Percentiles rank a stretch among this genome's conserved stretches.
Evolutionary conservation across 1,284 basidiomycete species (phyloP).

Genomic region (Ustilago tritici): DNA sequence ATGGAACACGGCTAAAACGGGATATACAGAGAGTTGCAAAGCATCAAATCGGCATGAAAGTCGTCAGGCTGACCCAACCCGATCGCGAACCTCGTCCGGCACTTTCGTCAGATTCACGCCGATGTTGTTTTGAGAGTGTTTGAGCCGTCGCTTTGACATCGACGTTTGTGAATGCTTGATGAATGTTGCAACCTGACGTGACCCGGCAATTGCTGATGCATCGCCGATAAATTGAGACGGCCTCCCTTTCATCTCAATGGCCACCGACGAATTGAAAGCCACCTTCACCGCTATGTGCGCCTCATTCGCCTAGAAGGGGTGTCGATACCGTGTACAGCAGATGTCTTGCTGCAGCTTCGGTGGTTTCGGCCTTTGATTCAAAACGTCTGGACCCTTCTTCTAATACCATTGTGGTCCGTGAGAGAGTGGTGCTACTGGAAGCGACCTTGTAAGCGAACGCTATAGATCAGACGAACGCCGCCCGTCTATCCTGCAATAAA

Average conservation of each 20-base stretch:
- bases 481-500: neutral
- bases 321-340: too few species aligned
- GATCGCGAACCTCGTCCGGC: conserved; percentile 1
- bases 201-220: neutral
- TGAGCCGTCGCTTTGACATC: too few species aligned
- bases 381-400: too few species aligned
- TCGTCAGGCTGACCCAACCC: neutral
- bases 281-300: too few species aligned
- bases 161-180: neutral
- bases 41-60: conserved; percentile 11
- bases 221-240: neutral
- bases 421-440: too few species aligned
- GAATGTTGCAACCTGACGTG: neutral
- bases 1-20: conserved; percentile 3
- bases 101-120: neutral
- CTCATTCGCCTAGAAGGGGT: too few species aligned
- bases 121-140: neutral
- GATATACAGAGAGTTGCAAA: conserved; percentile 9
- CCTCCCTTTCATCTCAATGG: neutral
- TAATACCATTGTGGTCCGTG: too few species aligned
- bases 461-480: too few species aligned
- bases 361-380: too few species aligned
- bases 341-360: too few species aligned
- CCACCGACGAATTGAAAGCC: too few species aligned
- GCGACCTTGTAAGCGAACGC: too few species aligned